Evolutionary conservation across 2,329 filamentous ascomycete genomes (phyloP), one percentile per base, ranked within the genome.

Genomic region (Xylariaceae sp.): DNA sequence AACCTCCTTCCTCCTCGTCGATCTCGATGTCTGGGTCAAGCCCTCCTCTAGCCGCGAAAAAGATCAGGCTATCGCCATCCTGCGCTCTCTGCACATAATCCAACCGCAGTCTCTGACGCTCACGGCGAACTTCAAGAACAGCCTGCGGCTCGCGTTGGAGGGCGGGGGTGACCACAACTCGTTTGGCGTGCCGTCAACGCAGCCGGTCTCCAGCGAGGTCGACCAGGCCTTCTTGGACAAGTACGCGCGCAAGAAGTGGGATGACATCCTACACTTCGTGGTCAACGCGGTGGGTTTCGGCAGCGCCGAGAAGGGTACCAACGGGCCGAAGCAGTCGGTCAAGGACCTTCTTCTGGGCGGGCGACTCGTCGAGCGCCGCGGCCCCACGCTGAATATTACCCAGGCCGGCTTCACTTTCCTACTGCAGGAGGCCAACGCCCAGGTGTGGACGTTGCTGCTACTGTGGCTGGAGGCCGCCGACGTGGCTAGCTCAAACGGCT

Each of bases 361-460:
- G 2, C 84, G 89, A 50, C 84, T 98, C 7, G 92, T 99, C 19
- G 87, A 91, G 69, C 75, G 78, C 40, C 75, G 78, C 2, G 67
- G 71, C 44, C 67, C 66, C 16, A 77, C 79, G 12, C 81, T 91
- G 9, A 85, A 84, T 51, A 99, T 99, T 67, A 99, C 95, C 0
- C 88, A 96, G 70, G 87, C 90, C 2, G 95, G 95, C 7, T 99
- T 99, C 71, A 93, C 91, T 0, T 99, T 99, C 69, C 80, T 99
- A 54, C 80, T 99, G 7, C 93, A 98, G 68, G 93, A 97, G 70
- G 89, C 93, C 56, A 98, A 97, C 72, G 92, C 93, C 0, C 95
- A 99, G 73, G 92, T 99, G 37, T 99, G 95, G 95, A 95, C 92
- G 21, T 80, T 99, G 45, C 81, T 99, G 37, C 88, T 99, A 26